These are phyloP conservation scores for Capronia coronata DNA, from an alignment of 2,329 filamentous ascomycete genomes.

Conservation along the genomic window DNA sequence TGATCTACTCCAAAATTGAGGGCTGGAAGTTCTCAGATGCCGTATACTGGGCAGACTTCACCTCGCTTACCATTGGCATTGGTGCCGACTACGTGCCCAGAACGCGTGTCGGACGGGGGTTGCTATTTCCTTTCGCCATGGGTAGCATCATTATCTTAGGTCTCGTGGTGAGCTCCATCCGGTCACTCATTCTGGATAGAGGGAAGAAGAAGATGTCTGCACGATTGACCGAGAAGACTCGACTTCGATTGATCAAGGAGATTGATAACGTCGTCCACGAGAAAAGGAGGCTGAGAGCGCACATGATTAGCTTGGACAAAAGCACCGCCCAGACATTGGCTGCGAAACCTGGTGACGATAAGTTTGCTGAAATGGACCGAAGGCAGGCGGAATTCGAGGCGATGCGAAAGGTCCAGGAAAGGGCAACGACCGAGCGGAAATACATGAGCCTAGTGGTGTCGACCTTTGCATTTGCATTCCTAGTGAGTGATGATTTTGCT, in stretches of 20 bases:
- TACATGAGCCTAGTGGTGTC: conserved; percentile 42
- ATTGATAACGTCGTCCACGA: conserved; percentile 9
- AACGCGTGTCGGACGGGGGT: conserved; percentile 45
- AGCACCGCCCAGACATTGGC: conserved; percentile 12
- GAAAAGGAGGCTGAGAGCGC: conserved; percentile 8
- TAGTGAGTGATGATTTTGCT: conserved; percentile 24
- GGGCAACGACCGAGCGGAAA: conserved; percentile 37
- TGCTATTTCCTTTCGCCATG: conserved; percentile 51
- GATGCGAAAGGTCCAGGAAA: conserved; percentile 43
- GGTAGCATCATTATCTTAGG: conserved; percentile 51
- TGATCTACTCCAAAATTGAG: conserved; percentile 41
- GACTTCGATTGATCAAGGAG: conserved; percentile 30
- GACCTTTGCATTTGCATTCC: conserved; percentile 31
- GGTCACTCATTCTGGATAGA: conserved; percentile 36
- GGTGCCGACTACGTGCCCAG: conserved; percentile 47
- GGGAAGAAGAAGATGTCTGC: conserved; percentile 35
- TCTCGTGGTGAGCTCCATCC: conserved; percentile 50
- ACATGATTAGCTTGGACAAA: conserved; percentile 12
- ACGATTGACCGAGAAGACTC: conserved; percentile 34
- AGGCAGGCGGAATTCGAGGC: conserved; percentile 38
- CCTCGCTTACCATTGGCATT: conserved; percentile 50
- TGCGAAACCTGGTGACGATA: conserved; percentile 18
- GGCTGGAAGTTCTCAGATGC: conserved; percentile 49
- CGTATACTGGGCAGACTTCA: conserved; percentile 53
- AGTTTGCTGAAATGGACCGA: conserved; percentile 21